Evolutionary conservation across 345 rosid genomes (phyloP).

Genomic region (Brassica nigra): DNA sequence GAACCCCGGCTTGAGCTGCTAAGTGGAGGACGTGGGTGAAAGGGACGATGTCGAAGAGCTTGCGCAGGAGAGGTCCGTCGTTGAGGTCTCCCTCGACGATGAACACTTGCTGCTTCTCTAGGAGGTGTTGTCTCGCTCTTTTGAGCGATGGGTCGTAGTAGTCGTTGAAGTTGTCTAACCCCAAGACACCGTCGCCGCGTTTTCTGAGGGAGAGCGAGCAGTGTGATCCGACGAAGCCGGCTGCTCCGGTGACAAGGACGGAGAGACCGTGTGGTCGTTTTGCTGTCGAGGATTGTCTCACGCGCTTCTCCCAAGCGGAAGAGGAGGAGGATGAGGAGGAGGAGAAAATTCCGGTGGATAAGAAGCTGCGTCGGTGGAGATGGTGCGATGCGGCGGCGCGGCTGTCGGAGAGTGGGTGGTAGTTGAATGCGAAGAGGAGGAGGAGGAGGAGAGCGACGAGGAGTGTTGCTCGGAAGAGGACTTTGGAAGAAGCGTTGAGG

Average conservation of each 20-base stretch:
- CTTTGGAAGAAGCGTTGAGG: slow-evolving; percentile 80
- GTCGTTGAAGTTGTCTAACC: slow-evolving; percentile 72
- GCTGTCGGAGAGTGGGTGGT: slow-evolving; percentile 68
- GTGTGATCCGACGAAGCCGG: slow-evolving; percentile 77
- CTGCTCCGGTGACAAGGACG: slow-evolving; percentile 82
- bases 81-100: slow-evolving; percentile 78
- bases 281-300: slow-evolving; percentile 72
- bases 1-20: slow-evolving; percentile 91
- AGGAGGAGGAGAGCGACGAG: slow-evolving; percentile 77
- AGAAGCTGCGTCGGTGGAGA: slow-evolving; percentile 55
- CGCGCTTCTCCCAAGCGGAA: slow-evolving; percentile 81
- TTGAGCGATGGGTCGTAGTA: slow-evolving; percentile 81
- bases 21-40: slow-evolving; percentile 87
- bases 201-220: slow-evolving; percentile 69
- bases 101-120: slow-evolving; percentile 63
- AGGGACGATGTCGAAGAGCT: slow-evolving; percentile 76
- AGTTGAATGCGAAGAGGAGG: slow-evolving; percentile 72
- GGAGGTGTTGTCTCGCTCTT: slow-evolving; percentile 58
- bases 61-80: slow-evolving; percentile 58
- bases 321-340: slow-evolving; percentile 42
- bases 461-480: slow-evolving; percentile 82
- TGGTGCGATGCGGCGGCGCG: slow-evolving; percentile 37
- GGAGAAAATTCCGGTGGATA: slow-evolving; percentile 52
- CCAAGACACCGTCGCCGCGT: slow-evolving; percentile 86
- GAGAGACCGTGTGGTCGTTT: slow-evolving; percentile 68